A percentile compares a stretch with the other conserved stretches of the same genome.
Evolutionary conservation across 345 rosid genomes (phyloP).

Genomic region (Trapa bicornis): DNA sequence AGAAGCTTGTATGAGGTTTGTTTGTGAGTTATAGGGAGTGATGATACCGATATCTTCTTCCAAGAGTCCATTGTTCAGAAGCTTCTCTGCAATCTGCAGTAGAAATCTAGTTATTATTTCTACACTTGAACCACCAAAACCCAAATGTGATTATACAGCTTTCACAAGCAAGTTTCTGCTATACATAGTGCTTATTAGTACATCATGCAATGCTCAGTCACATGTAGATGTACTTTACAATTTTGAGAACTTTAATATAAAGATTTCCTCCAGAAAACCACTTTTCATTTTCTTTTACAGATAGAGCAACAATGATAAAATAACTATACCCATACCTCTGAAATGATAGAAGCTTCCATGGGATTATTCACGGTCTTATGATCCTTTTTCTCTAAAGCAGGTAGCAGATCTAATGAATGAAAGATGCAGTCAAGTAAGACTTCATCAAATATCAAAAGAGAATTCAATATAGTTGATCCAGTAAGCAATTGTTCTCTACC

Average conservation of each 20-base stretch:
- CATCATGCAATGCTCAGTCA: neutral
- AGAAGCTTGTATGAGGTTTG: slow-evolving; percentile 44
- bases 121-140: neutral
- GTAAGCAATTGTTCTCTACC: slow-evolving; percentile 5
- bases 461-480: neutral
- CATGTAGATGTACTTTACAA: neutral
- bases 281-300: neutral
- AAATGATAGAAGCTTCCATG: slow-evolving; percentile 66
- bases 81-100: slow-evolving; percentile 45
- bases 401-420: slow-evolving; percentile 44
- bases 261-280: neutral
- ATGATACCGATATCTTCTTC: slow-evolving; percentile 76
- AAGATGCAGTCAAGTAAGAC: slow-evolving; percentile 12
- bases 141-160: neutral
- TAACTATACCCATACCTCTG: slow-evolving; percentile 37
- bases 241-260: neutral
- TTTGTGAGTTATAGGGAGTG: slow-evolving; percentile 91
- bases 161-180: neutral
- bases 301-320: neutral
- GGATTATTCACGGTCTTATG: slow-evolving; percentile 65
- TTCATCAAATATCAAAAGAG: neutral
- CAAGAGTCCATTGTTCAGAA: slow-evolving; percentile 48
- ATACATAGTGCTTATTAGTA: neutral
- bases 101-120: neutral
- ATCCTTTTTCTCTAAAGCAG: slow-evolving; percentile 67